Evolutionary conservation across 2,329 filamentous ascomycete species (phyloP).

Genomic region (Lasiodiplodia theobromae): DNA sequence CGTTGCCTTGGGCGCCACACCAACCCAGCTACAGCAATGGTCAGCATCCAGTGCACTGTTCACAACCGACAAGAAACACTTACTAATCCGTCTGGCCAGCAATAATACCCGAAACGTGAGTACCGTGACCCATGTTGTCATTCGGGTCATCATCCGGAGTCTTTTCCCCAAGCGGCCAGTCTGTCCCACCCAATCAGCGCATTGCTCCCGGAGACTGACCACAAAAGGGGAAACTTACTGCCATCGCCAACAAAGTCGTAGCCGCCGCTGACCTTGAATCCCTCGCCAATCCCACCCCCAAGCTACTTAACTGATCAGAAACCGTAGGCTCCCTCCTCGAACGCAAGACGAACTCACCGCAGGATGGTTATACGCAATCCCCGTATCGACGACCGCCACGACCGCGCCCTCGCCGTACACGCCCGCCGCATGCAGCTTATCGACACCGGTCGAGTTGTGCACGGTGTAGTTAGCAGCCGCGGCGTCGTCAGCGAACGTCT

Average conservation of each 20-base stretch:
- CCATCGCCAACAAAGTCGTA: conserved; percentile 65
- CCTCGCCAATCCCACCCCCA: conserved; percentile 68
- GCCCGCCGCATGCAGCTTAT: conserved; percentile 51
- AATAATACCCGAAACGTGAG: conserved; percentile 62
- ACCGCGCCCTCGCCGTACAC: conserved; percentile 56
- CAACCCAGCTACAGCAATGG: conserved; percentile 49
- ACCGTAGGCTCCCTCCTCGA: too few species aligned
- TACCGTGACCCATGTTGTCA: conserved; percentile 65
- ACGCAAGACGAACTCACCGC: not conserved
- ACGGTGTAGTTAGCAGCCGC: conserved; percentile 36
- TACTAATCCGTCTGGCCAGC: conserved; percentile 61
- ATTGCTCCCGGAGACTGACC: too few species aligned
- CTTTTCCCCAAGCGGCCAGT: conserved; percentile 4
- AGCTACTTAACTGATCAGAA: conserved; percentile 62
- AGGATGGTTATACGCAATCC: conserved; percentile 32
- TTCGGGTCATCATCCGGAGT: conserved; percentile 61
- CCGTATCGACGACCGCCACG: conserved; percentile 54
- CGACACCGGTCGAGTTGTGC: conserved; percentile 45
- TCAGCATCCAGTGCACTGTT: conserved; percentile 28
- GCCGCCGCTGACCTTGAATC: conserved; percentile 65
- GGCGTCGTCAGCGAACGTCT: conserved; percentile 1
- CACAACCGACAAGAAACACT: conserved; percentile 32
- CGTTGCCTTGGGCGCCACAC: conserved; percentile 16
- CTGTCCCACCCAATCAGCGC: not conserved
- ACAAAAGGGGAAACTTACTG: conserved; percentile 32